phyloP scores from a whole-genome alignment of 1,284 basidiomycete species.

The Cystobasidium sp. region DNA sequence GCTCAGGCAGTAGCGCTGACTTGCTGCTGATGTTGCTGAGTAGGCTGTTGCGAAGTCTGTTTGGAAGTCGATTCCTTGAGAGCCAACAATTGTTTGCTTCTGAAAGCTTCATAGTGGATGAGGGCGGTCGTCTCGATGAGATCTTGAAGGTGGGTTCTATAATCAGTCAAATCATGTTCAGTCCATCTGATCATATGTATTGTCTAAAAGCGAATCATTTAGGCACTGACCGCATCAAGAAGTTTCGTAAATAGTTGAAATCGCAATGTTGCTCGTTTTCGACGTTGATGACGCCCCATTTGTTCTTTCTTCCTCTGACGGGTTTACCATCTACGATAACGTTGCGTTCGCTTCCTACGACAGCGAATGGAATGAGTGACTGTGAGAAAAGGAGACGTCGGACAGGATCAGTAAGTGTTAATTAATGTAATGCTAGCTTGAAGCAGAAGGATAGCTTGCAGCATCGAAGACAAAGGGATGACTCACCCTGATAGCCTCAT shows the following conservation, averaged over 20 bases:
- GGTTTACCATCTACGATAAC: constrained; percentile 95
- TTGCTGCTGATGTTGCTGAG: constrained; percentile 11
- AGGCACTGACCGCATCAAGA: constrained; percentile 82
- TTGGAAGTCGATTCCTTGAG: constrained; percentile 71
- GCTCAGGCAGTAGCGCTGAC: constrained; percentile 16
- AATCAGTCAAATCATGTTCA: too few species aligned
- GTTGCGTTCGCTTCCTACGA: constrained; percentile 91
- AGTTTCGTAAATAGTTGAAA: constrained; percentile 95
- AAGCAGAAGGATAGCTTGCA: too few species aligned
- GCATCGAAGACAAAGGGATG: too few species aligned
- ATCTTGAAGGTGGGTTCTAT: constrained; percentile 93
- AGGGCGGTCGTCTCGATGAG: constrained; percentile 98
- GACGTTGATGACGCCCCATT: constrained; percentile 97
- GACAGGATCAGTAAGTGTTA: constrained; percentile 11
- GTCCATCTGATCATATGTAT: too few species aligned
- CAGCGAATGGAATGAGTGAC: constrained; percentile 93
- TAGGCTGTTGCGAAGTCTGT: constrained; percentile 47
- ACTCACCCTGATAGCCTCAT: constrained; percentile 80
- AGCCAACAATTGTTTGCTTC: constrained; percentile 92
- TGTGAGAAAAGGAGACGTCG: constrained; percentile 55
- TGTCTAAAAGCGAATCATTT: too few species aligned
- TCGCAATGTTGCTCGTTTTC: constrained; percentile 97
- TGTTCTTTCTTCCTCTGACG: constrained; percentile 93
- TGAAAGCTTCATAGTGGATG: constrained; percentile 99
- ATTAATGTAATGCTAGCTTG: constrained; percentile 53